Evolutionary conservation across 1,284 basidiomycete species (phyloP).

Genomic region (Heterobasidion parviporum): DNA sequence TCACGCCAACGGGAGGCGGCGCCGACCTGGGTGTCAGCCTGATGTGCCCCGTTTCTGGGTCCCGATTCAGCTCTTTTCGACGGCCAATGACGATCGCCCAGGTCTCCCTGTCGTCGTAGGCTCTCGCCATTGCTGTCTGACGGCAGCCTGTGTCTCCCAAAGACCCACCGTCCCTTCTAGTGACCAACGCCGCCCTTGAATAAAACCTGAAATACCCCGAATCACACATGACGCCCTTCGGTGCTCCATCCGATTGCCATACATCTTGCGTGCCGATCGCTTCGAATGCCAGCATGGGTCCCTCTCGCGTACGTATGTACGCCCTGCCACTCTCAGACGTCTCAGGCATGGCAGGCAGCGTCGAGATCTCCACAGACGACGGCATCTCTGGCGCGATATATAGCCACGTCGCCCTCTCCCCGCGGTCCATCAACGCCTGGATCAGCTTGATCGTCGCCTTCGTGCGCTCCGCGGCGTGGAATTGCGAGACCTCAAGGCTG

Average conservation of each 20-base stretch:
- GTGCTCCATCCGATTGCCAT: background rate
- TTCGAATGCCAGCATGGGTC: too few species aligned
- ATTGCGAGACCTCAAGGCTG: constrained; percentile 1
- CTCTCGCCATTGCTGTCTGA: background rate
- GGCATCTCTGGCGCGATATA: too few species aligned
- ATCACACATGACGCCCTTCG: background rate
- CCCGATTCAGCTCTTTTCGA: background rate
- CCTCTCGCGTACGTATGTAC: too few species aligned
- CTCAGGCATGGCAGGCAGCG: too few species aligned
- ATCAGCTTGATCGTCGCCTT: too few species aligned
- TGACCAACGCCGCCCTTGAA: background rate
- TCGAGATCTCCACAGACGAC: too few species aligned
- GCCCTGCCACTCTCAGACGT: too few species aligned
- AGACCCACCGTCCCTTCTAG: background rate
- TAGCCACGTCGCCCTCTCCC: too few species aligned
- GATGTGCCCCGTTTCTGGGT: background rate
- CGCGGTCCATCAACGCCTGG: too few species aligned
- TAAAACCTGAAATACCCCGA: background rate
- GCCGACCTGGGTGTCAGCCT: background rate
- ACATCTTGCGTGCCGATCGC: background rate
- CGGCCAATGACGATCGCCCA: background rate
- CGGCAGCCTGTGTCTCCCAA: background rate
- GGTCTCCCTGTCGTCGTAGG: background rate
- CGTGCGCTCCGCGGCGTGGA: too few species aligned
- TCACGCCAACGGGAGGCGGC: background rate